Base-by-base conservation (phyloP, 192 early-diverging fungal genomes). In the Jimgerdemannia flammicorona region DNA sequence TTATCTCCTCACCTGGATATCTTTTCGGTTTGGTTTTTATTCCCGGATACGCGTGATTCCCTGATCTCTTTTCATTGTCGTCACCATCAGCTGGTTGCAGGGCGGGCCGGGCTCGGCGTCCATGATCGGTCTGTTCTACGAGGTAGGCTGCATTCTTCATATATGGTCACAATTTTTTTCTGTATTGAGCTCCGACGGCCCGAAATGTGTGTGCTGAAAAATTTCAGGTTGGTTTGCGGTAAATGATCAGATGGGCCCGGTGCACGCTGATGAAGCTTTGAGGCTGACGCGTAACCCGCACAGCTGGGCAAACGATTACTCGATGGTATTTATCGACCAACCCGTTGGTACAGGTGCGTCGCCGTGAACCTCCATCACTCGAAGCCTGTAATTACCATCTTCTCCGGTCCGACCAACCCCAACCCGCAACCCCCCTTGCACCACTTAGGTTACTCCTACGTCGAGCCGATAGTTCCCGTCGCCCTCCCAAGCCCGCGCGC, bases 61-160 rank as follows among this genome's bases (percentile, higher is more conserved):
- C 29, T 29, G 29, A 29, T 29, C 66, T 18, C 7, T 59, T 19
- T 65, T 65, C 3, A 3, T 43, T n/a, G 43, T 4, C 4, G 40
- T 18, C 9, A 19, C 43, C 18, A 70, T 74, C 69, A 84, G 83
- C 17, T 91, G 94, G 94, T 79, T 95, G 14, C 93, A 95, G 81
- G 94, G 94, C 70, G 94, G 94, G 4, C 94, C 94, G 18, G 94
- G 93, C 14, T 90, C 88, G 20, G 87, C 85, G 77, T 91, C 90
- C 44, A 93, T 94, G 91, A 93, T 95, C 71, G 94, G 94, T 3
- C 78, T 89, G 72, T 91, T 91, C 65, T 81, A 79, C 11, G 83
- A 74, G 66, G 74, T 74, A 70, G 18, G 42, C 6, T 59, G 6
- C 14, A 59, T 59, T 14, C 14, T 59, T 59, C 49, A 59, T 59